A percentile compares a stretch with the other conserved stretches of the same genome.
Conservation (phyloP, 352 stramenopile genomes). For the Labyrinthula sp. region DNA sequence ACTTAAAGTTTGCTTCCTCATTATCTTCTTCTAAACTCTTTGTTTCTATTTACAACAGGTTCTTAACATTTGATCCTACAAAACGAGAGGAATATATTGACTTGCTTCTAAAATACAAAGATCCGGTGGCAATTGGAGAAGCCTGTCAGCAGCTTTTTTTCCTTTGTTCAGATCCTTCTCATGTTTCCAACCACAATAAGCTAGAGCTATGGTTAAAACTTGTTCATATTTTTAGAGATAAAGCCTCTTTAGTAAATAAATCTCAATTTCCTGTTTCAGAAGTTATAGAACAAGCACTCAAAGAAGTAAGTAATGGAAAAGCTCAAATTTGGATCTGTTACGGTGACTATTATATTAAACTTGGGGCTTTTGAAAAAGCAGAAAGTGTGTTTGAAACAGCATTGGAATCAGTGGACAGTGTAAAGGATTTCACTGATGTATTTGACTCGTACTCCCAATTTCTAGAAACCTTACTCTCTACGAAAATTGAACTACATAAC, state of each 20-base stretch:
- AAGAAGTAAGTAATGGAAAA: slow-evolving; percentile 78
- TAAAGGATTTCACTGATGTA: slow-evolving; percentile 92
- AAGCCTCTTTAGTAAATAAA: slow-evolving; percentile 37
- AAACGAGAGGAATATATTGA: slow-evolving; percentile 22
- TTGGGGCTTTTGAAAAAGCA: slow-evolving; percentile 83
- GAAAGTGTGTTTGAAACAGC: slow-evolving; percentile 59
- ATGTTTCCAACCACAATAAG: slow-evolving; percentile 57
- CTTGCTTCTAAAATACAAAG: slow-evolving; percentile 44
- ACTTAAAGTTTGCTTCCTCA: slow-evolving; percentile 54
- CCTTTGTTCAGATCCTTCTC: slow-evolving; percentile 37
- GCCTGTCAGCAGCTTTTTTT: slow-evolving; percentile 53
- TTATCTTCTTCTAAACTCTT: background rate
- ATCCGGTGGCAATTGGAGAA: slow-evolving; percentile 54
- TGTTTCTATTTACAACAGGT: background rate
- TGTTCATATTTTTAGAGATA: slow-evolving; percentile 69
- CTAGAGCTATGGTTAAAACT: slow-evolving; percentile 91
- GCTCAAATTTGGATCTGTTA: slow-evolving; percentile 87
- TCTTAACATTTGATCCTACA: slow-evolving; percentile 4
- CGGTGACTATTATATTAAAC: slow-evolving; percentile 85
- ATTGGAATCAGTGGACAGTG: slow-evolving; percentile 41
- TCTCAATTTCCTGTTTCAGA: slow-evolving; percentile 71
- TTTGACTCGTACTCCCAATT: slow-evolving; percentile 97
- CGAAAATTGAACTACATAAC: slow-evolving; percentile 61
- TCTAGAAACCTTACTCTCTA: slow-evolving; percentile 83
- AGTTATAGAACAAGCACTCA: slow-evolving; percentile 74